Evolutionary conservation across 129 eudicot genomes (phyloP), one percentile per base, ranked within the genome.

Genomic region (Artemisia tridentata): DNA sequence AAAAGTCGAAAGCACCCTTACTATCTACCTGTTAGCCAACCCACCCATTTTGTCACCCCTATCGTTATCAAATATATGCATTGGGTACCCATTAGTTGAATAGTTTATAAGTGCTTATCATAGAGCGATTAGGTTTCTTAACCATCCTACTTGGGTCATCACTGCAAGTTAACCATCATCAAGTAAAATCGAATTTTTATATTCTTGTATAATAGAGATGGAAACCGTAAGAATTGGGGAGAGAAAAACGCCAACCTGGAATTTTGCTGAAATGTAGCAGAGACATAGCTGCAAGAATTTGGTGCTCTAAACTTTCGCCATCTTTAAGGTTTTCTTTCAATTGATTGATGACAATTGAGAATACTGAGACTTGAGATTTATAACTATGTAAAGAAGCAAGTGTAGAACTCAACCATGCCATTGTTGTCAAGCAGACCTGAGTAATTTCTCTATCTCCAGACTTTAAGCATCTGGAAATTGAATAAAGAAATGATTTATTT

Each of bases 301-400:
- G 27, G 65, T 60, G 46, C 65, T 60, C 65, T 60, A 60, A 38
- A 27, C 46, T 60, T 60, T 27, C 65, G 7, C 65, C 65, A 27
- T 27, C 46, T 60, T 60, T 60, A 27, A 60, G 65, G 65, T 60
- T 60, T 27, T 60, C 65, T 60, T 60, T 60, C 20, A 60, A 8
- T 60, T 60, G 65, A 60, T 60, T 60, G 65, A 60, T 60, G 31
- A 60, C 46, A 27, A 60, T 11, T 14, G 65, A 27, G 25, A 60
- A 60, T 2, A 60, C 5, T 1, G 65, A 60, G 65, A 60, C 41
- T 2, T 17, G 65, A 7, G 65, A 60, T 12, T 60, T 9, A 27
- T 2, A 60, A 14, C 15, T 11, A 27, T 38, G 65, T 14, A 60
- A 14, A 13, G 43, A 60, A 60, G 17, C 31, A 3, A 60, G 65